Conservation (phyloP, 2,329 filamentous ascomycete species). For the Aspergillus carbonarius region DNA sequence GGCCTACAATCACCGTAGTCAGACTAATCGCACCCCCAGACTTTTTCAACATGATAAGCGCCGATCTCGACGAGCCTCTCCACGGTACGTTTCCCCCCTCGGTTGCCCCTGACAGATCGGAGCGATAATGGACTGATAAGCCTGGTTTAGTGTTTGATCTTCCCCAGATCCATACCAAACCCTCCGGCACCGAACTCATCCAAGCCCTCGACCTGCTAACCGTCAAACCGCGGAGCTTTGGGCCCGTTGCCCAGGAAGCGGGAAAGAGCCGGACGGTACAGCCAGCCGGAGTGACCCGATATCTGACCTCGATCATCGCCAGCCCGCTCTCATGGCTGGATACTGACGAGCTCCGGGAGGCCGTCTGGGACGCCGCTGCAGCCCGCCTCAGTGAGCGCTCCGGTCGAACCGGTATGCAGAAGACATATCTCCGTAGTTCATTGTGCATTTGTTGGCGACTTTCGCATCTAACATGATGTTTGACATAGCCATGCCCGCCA, state of each 20-base stretch:
- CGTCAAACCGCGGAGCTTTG: constrained; percentile 58
- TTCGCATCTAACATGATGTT: neutral
- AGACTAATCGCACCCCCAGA: constrained; percentile 4
- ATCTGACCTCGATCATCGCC: constrained; percentile 49
- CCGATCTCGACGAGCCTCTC: constrained; percentile 37
- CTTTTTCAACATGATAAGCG: constrained; percentile 32
- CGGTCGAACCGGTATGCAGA: constrained; percentile 64
- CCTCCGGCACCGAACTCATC: constrained; percentile 64
- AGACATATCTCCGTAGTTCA: neutral
- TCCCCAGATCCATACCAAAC: constrained; percentile 78
- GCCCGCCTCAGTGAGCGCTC: constrained; percentile 80
- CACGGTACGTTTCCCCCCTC: constrained; percentile 33
- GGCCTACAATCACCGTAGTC: neutral
- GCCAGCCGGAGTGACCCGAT: constrained; percentile 43
- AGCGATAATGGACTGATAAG: constrained; percentile 34
- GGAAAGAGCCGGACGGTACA: constrained; percentile 34
- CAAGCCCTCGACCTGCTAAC: constrained; percentile 65
- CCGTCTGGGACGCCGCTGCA: constrained; percentile 73
- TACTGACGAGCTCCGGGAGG: constrained; percentile 43
- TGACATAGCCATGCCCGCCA: constrained; percentile 58
- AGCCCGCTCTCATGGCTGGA: constrained; percentile 48
- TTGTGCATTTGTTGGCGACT: neutral
- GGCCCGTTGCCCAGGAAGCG: constrained; percentile 25
- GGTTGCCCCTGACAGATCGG: constrained; percentile 19
- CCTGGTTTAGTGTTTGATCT: constrained; percentile 64